Base-by-base conservation (phyloP, 169 alveolate genomes). In the Cryptosporidium muris region DNA sequence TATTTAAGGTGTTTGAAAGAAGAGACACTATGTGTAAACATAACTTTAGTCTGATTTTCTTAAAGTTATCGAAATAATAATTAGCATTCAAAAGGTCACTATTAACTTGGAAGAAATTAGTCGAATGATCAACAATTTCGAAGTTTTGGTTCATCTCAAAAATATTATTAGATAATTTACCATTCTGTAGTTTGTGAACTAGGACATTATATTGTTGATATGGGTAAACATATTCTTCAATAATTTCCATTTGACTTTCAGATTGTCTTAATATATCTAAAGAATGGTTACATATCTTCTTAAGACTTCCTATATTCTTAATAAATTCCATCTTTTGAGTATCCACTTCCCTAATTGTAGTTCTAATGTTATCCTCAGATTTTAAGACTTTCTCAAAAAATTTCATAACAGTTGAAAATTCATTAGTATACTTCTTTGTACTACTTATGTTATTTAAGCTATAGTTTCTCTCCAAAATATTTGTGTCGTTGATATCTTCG, bases 201-300 rank as follows among this genome's bases (percentile, higher is more conserved):
- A 74, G 16, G 7, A 74, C 64, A n/a, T 48, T 74, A 25, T 74
- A 74, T 43, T 74, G 85, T 5, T 74, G 85, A 74, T 74, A 74
- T 37, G 85, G 85, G 37, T 54, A 74, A 34, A 58, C 60, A 62
- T 58, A 74, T 74, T 74, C 85, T 58, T 74, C 85, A 4, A 74
- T 74, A 25, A 58, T 58, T 74, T 43, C 54, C 38, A 68, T 60
- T 25, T 74, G 85, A 5, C 74, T 58, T n/a, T 74, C 85, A 4
- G 60, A 37, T 4, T 54, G 34, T 74, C 68, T 47, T 11, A 74
- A 60, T 7, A 54, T 36, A 16, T 66, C 40, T 14, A 74, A 14
- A 4, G 85, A 74, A 74, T 58, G 51, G 25, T 74, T 68, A 42
- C 85, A 74, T 7, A 74, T n/a, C 11, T 51, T 16, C 36, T 74